Conservation (phyloP, 2,329 filamentous ascomycete species). For the Calonectria hawksworthii region DNA sequence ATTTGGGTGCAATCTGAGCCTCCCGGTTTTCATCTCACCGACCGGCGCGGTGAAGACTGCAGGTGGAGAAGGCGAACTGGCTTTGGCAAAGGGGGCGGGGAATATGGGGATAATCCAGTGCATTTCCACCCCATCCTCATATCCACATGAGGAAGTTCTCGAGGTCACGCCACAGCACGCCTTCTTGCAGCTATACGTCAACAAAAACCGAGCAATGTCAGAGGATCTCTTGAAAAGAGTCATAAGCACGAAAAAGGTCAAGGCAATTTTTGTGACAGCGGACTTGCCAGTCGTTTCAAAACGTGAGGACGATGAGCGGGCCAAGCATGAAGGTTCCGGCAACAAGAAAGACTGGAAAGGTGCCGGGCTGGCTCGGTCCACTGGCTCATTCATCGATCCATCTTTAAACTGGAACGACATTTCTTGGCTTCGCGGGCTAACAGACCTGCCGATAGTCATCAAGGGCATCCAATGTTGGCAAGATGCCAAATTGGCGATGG, state of each 20-base stretch:
- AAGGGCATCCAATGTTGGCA: constrained; percentile 78
- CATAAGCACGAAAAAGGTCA: constrained; percentile 8
- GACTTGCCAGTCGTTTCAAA: constrained; percentile 29
- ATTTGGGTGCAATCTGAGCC: constrained; percentile 33
- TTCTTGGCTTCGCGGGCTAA: constrained; percentile 68
- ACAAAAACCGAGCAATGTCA: constrained; percentile 29
- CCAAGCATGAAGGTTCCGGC: constrained; percentile 50
- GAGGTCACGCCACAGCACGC: neutral
- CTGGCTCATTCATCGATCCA: constrained; percentile 71
- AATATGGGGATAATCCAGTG: constrained; percentile 17
- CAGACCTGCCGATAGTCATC: constrained; percentile 69
- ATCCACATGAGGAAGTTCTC: constrained; percentile 25
- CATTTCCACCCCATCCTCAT: constrained; percentile 27
- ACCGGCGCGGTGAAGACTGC: constrained; percentile 61
- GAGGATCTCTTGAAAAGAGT: constrained; percentile 13
- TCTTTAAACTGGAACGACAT: constrained; percentile 76
- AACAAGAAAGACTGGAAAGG: constrained; percentile 67
- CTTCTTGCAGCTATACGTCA: constrained; percentile 32
- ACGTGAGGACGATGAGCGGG: constrained; percentile 29
- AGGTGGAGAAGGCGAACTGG: constrained; percentile 52
- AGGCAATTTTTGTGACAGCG: constrained; percentile 29
- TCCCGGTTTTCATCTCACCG: constrained; percentile 49
- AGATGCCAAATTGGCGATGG: constrained; percentile 73
- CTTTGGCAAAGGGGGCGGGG: constrained; percentile 20
- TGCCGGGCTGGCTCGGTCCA: constrained; percentile 63